Conservation (phyloP, 1,284 basidiomycete genomes). For the Tausonia pullulans region DNA sequence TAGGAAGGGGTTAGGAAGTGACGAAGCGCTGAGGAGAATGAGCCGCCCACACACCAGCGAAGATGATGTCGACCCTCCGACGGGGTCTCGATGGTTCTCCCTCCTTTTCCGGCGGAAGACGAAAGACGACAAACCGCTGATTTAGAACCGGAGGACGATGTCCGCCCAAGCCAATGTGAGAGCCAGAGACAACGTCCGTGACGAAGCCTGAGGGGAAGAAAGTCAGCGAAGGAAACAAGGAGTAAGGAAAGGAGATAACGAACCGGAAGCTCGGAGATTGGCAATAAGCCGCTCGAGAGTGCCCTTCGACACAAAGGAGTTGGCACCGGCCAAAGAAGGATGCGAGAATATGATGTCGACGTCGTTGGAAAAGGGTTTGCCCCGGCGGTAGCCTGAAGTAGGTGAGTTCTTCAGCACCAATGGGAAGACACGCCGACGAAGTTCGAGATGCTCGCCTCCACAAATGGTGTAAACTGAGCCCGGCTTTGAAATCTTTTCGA, state of each 20-base stretch:
- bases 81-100: slow-evolving; percentile 32
- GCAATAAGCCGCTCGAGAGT: neutral
- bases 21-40: neutral
- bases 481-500: slow-evolving; percentile 42
- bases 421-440: neutral
- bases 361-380: slow-evolving; percentile 59
- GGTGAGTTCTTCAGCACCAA: neutral
- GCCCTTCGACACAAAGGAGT: neutral
- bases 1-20: neutral
- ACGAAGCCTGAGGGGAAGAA: neutral
- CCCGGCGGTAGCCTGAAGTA: slow-evolving; percentile 53
- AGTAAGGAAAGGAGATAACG: no score
- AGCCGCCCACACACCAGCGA: slow-evolving; percentile 33
- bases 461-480: slow-evolving; percentile 56
- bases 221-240: no score
- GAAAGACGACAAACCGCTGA: slow-evolving; percentile 57
- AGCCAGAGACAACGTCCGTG: slow-evolving; percentile 25
- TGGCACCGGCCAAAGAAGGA: slow-evolving; percentile 21
- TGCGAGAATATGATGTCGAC: slow-evolving; percentile 70
- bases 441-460: slow-evolving; percentile 46
- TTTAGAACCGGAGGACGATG: slow-evolving; percentile 37
- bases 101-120: slow-evolving; percentile 37
- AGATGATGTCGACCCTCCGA: slow-evolving; percentile 62
- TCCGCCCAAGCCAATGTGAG: slow-evolving; percentile 38
- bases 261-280: no score